Evolutionary conservation across 2,329 filamentous ascomycete species (phyloP), one percentile per base, ranked within the genome.

Genomic region (Graphilbum sp.): DNA sequence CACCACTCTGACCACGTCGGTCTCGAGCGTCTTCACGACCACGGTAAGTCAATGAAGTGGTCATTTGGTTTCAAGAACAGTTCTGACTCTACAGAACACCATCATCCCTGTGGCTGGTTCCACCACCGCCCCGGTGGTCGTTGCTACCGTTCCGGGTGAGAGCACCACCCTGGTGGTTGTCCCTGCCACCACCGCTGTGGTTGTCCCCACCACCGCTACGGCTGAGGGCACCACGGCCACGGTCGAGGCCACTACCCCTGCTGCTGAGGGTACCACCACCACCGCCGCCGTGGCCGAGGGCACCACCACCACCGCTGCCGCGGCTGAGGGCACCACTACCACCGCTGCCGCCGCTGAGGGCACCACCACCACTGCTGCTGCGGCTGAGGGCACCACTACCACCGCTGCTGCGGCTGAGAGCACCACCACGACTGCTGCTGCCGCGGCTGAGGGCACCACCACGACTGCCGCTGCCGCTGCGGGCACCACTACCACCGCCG

Each of bases 371-470:
- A 51, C 46, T 38, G 49, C 47, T 41, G 53, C 54, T 21, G 45
- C 50, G 42, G 46, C 50, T 23, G 54, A 57, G 43, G 50, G 50
- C 23, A 54, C 52, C 8, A 41, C 46, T 45, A 15, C 5, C 11
- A 29, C 27, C 12, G 54, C 56, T 7, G 66, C 63, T 12, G 44
- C 62, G 32, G 55, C 55, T n/a, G 53, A 60, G n/a, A 53, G 58
- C 21, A 51, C 52, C 5, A 17, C 6, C 3, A 31, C 24, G 5
- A 20, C 25, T 9, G 9, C 25, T 13, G 13, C 25, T n/a, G 6
- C 35, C 2, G 18, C 5, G 49, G 50, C 18, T 38, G 40, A 21
- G 44, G 47, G n/a, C 27, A 13, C 27, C 13, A 29, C 27, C 27
- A 12, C 21, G n/a, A 20, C 21, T 24, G 21, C 21, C 11, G 21